Conservation (phyloP, 2,329 filamentous ascomycete genomes). For the Plectosphaerella cucumerina region DNA sequence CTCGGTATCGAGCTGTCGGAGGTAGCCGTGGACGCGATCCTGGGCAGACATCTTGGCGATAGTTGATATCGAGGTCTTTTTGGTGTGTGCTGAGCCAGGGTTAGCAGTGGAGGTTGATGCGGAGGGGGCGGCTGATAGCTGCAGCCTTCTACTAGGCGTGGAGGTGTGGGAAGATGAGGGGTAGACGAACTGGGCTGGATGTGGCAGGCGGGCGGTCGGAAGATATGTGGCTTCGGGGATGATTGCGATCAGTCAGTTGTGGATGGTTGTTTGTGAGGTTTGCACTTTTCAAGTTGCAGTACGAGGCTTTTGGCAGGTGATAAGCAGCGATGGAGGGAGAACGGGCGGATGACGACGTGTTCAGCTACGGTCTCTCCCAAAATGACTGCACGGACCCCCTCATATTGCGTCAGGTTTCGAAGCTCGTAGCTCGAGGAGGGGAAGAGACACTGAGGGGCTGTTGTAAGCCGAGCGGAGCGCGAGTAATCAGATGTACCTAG, state of each 20-base stretch:
- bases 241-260: neutral
- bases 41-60: conserved; percentile 63
- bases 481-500: conserved; percentile 1
- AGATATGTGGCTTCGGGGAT: neutral
- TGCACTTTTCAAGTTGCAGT: neutral
- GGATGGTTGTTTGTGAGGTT: neutral
- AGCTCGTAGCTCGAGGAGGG: neutral
- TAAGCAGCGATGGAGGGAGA: conserved; percentile 2
- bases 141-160: too few relatives aligned
- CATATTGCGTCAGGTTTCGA: conserved; percentile 13
- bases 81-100: neutral
- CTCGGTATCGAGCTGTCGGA: conserved; percentile 79
- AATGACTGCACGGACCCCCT: neutral
- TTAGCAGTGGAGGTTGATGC: neutral
- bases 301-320: conserved; percentile 10
- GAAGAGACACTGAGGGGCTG: neutral
- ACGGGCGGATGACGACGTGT: conserved; percentile 15
- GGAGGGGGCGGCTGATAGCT: neutral
- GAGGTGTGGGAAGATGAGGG: neutral
- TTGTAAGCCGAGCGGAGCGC: neutral
- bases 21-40: conserved; percentile 71
- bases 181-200: neutral
- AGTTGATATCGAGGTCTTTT: conserved; percentile 6
- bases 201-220: neutral
- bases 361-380: conserved; percentile 5